Evolutionary conservation across 768 basidiomycete genomes (phyloP).

Genomic region (Imleria badia): DNA sequence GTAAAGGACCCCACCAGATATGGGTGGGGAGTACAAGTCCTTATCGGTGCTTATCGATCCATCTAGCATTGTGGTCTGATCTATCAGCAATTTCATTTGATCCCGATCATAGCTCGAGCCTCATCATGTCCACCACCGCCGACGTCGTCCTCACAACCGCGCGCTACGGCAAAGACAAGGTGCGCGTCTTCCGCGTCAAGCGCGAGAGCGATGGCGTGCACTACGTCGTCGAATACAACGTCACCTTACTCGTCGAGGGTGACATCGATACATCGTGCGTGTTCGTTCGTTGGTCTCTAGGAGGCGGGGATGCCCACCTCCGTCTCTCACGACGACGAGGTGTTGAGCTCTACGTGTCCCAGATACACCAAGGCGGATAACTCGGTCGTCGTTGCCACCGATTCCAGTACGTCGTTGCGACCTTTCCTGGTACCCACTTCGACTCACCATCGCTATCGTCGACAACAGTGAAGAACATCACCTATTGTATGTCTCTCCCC

Average conservation of each 20-base stretch:
- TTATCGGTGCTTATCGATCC: no score
- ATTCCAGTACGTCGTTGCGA: conserved; percentile 63
- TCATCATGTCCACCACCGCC: conserved; percentile 32
- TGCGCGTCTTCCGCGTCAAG: conserved; percentile 85
- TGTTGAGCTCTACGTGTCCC: not conserved
- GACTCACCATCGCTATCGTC: not conserved
- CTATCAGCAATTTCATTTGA: not conserved
- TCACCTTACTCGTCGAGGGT: conserved; percentile 79
- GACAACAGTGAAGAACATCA: conserved; percentile 66
- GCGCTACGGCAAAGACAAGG: conserved; percentile 85
- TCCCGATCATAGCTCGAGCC: not conserved
- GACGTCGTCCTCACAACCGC: conserved; percentile 43
- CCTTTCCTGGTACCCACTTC: not conserved
- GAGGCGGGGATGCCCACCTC: not conserved
- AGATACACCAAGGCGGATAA: conserved; percentile 93
- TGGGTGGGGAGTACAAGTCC: no score
- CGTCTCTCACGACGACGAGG: not conserved
- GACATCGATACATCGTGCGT: conserved; percentile 70
- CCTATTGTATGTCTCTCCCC: conserved; percentile 45
- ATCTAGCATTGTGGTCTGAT: no score
- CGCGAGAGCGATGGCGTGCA: conserved; percentile 60
- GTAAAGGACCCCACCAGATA: no score
- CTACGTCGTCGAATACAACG: conserved; percentile 82
- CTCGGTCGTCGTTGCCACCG: conserved; percentile 84
- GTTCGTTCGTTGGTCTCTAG: no score